Base-by-base conservation (phyloP, 2,329 filamentous ascomycete species). In the Monilinia fructigena region DNA sequence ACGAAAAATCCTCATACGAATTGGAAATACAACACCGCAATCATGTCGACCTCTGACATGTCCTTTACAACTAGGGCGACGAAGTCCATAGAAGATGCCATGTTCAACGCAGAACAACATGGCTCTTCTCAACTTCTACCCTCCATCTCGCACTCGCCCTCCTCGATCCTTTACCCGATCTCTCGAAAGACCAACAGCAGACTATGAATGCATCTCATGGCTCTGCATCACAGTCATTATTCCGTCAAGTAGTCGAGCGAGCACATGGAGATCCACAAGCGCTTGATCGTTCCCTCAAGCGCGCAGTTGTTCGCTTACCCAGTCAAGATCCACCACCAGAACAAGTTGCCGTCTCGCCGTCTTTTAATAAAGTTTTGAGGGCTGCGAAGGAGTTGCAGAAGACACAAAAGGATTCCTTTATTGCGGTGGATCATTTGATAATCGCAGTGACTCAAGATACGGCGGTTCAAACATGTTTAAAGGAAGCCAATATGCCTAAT, bases 241-340 rank as follows among this genome's bases (percentile, higher is more conserved):
- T 98, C 82, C 88, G 92, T 72, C 95, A 99, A 80, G 94, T 97
- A 66, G 84, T 99, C 69, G 94, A 99, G 79, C 88, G 91, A 75
- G 94, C 95, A 59, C 91, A 96, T 80, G 95, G 95, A 75, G 95
- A 99, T 77, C 86, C 91, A 60, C 94, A 98, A 78, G 82, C 90
- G 53, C 89, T 98, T 74, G 92, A 96, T 76, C 87, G 95, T 74
- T 84, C 92, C 16, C 85, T 99, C 74, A 98, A 98, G 84, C 97
- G 96, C 83, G 85, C 83, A 26, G 83, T 99, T 70, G 94, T 98
- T 67, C 90, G 95, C 66, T 82, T 97, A 74, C 94, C 95, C 4
- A 96, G 91, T 76, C 95, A 99, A 80, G 92, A 97, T 73, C 95
- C 95, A 18, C 93, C 95, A 16, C 95, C 95, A 68, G 94, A 98